Percentiles rank a stretch among this genome's conserved stretches.
Evolutionary conservation across 2,329 filamentous ascomycete genomes (phyloP).

Genomic region (Thermoascus crustaceus): DNA sequence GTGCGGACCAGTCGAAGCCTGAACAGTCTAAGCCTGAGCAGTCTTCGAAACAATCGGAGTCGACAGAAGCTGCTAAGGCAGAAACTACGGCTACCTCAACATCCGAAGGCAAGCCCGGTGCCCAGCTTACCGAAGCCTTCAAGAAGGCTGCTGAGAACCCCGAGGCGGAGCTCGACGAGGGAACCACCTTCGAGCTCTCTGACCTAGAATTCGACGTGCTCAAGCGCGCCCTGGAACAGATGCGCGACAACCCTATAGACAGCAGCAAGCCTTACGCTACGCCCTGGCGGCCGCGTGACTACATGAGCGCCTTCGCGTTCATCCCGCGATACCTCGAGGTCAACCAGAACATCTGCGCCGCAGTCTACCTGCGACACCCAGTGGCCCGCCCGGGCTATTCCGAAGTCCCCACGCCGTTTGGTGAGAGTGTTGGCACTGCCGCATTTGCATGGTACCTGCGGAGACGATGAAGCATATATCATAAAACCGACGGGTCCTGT

Average conservation of each 20-base stretch:
- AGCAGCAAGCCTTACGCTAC: slow-evolving; percentile 74
- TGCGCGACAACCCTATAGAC: slow-evolving; percentile 70
- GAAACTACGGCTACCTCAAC: slow-evolving; percentile 9
- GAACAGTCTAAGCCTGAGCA: neutral
- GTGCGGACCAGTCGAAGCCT: neutral
- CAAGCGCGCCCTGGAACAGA: slow-evolving; percentile 51
- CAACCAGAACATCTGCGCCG: slow-evolving; percentile 92
- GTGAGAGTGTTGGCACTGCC: slow-evolving; percentile 60
- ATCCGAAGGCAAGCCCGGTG: slow-evolving; percentile 14
- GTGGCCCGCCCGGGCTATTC: slow-evolving; percentile 73
- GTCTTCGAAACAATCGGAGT: slow-evolving; percentile 1
- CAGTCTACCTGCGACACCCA: slow-evolving; percentile 89
- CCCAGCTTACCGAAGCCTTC: slow-evolving; percentile 27
- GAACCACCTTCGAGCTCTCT: slow-evolving; percentile 39
- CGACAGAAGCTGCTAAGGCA: slow-evolving; percentile 9
- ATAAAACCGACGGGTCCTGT: no score
- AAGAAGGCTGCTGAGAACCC: slow-evolving; percentile 22
- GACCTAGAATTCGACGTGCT: slow-evolving; percentile 40
- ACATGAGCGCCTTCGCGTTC: slow-evolving; percentile 87
- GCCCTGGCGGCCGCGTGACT: slow-evolving; percentile 79
- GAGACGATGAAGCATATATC: slow-evolving; percentile 65
- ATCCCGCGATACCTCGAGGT: slow-evolving; percentile 94
- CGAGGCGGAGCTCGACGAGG: slow-evolving; percentile 27
- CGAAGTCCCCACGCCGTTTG: slow-evolving; percentile 80
- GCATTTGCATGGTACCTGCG: slow-evolving; percentile 93